Evolutionary conservation across 345 rosid species (phyloP).

Genomic region (Eucalyptus polybractea): DNA sequence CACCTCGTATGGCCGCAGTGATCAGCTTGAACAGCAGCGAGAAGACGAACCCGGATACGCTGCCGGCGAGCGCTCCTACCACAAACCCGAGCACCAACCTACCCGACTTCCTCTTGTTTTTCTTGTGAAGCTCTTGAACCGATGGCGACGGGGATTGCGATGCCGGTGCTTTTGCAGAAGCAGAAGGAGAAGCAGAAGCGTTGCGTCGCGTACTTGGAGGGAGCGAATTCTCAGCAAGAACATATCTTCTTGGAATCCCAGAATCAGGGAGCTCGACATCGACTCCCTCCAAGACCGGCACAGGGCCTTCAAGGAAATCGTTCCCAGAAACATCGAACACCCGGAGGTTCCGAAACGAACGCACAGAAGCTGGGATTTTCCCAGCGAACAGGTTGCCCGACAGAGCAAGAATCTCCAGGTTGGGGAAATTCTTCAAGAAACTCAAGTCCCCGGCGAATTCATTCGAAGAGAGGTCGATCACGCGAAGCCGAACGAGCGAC

Average conservation of each 20-base stretch:
- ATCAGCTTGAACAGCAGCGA: slow-evolving; percentile 39
- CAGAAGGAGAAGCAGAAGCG: slow-evolving; percentile 2
- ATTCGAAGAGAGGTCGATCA: slow-evolving; percentile 61
- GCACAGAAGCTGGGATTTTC: slow-evolving; percentile 42
- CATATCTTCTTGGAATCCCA: slow-evolving; percentile 42
- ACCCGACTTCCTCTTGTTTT: slow-evolving; percentile 13
- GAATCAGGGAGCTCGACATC: slow-evolving; percentile 8
- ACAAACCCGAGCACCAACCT: slow-evolving; percentile 58
- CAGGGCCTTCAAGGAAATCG: slow-evolving; percentile 41
- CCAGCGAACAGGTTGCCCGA: slow-evolving; percentile 70
- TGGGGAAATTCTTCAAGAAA: slow-evolving; percentile 60
- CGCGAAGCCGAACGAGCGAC: slow-evolving; percentile 41
- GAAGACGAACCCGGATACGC: slow-evolving; percentile 54
- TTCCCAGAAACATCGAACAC: slow-evolving; percentile 62
- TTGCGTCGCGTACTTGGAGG: not conserved
- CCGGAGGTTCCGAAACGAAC: slow-evolving; percentile 62
- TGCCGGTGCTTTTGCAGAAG: slow-evolving; percentile 5
- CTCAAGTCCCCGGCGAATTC: slow-evolving; percentile 46
- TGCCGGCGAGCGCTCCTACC: slow-evolving; percentile 50
- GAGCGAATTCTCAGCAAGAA: slow-evolving; percentile 23
- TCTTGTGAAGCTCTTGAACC: not conserved
- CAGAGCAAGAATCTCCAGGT: slow-evolving; percentile 56
- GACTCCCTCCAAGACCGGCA: slow-evolving; percentile 26
- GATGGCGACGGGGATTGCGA: not conserved
- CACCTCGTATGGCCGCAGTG: slow-evolving; percentile 26